These are phyloP conservation scores for Entrophospora sp. DNA, from an alignment of 192 early-diverging fungal species.

Conservation along the genomic window DNA sequence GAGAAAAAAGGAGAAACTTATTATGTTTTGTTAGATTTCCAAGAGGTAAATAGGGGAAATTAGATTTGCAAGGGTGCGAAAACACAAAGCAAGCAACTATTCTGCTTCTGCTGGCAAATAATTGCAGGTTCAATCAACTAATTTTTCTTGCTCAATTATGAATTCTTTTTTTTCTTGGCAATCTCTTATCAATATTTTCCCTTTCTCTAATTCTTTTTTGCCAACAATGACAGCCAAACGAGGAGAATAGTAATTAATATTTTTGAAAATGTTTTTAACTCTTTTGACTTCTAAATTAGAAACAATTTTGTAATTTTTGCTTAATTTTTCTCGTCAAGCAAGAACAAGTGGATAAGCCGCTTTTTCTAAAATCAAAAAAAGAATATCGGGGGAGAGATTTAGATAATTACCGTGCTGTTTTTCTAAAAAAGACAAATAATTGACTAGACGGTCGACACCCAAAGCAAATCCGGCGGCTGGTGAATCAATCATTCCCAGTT, in stretches of 20 bases:
- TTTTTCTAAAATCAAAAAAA: neutral
- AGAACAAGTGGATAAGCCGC: neutral
- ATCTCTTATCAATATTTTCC: constrained; percentile 4
- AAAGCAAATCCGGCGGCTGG: neutral
- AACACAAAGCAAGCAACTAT: too few relatives aligned
- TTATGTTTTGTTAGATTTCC: too few relatives aligned
- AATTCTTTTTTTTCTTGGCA: too few relatives aligned
- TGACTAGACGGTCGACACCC: neutral
- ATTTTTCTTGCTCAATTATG: too few relatives aligned
- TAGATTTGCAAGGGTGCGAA: too few relatives aligned
- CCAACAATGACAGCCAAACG: neutral
- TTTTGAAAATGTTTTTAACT: neutral
- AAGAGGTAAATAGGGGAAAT: too few relatives aligned
- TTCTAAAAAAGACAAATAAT: neutral
- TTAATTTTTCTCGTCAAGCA: neutral
- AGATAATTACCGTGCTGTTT: neutral
- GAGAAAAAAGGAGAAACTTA: too few relatives aligned
- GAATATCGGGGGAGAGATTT: constrained; percentile 6
- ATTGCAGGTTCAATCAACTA: too few relatives aligned
- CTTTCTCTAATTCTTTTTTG: neutral
- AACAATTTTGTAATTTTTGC: neutral
- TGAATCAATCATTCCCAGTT: neutral
- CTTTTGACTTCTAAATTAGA: constrained; percentile 6
- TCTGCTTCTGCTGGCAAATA: too few relatives aligned
- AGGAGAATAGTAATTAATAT: constrained; percentile 4